Base-by-base conservation (phyloP, 345 rosid species). In the Sapria himalayana region DNA sequence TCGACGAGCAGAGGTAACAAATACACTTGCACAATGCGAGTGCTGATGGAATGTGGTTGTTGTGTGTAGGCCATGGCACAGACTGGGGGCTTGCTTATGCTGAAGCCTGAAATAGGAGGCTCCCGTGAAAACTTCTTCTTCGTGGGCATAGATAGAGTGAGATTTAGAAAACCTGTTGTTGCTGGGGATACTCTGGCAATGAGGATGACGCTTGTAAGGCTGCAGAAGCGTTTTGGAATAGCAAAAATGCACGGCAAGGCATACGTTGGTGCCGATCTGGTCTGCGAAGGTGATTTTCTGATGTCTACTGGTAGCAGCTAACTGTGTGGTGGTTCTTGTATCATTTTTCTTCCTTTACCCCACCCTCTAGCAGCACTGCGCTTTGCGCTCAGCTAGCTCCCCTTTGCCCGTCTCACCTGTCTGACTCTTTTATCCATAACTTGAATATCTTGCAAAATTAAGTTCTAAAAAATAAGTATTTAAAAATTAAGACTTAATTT, bases 161-260 rank as follows among this genome's bases (percentile, higher is more conserved):
- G 99, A 55, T 91, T 91, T 68, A 47, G 99, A 25, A 84, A 77
- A 64, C 99, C 99, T 6, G 99, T 91, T 29, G 66, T 91, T 39
- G 95, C 99, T 0, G 93, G 95, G 33, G 99, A 91, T 60, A 84
- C 95, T 18, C 60, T 80, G 34, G 92, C 84, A n/a, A 84, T 84
- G 95, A 80, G 92, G 62, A 84, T 84, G 95, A 91, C 75, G 9
- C 79, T 91, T 24, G 38, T 57, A 45, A 77, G 75, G 89, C 60
- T 91, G 33, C 92, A 77, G 60, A 84, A 73, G 54, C 71, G 81
- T 46, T 91, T 80, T 35, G 95, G 93, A 49, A 71, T 91, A 23
- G 95, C 95, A 5, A 91, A 84, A 64, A 77, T 91, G 95, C 86
- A 91, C 54, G 95, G 93, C 14, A 91, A 84, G 58, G 99, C 99